Conservation (phyloP, 192 early-diverging fungal genomes). For the Diversispora epigaea region DNA sequence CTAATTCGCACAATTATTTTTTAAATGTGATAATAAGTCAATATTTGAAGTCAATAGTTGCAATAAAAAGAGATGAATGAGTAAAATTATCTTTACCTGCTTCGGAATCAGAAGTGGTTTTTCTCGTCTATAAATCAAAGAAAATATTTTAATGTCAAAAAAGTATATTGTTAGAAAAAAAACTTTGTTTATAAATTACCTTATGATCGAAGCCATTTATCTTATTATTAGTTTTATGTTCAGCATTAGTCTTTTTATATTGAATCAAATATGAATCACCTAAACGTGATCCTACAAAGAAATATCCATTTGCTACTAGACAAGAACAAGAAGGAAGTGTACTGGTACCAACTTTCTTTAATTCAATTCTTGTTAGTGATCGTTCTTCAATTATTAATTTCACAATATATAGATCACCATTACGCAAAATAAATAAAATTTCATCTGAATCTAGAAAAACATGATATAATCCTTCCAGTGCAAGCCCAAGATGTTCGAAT, state of each 20-base stretch:
- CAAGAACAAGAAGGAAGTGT: slow-evolving; percentile 57
- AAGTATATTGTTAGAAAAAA: not conserved
- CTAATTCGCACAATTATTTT: no score
- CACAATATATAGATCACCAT: slow-evolving; percentile 72
- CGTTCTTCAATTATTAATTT: slow-evolving; percentile 74
- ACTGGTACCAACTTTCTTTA: slow-evolving; percentile 49
- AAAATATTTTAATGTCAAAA: not conserved
- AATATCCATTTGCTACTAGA: slow-evolving; percentile 49
- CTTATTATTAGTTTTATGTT: not conserved
- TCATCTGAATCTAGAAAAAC: slow-evolving; percentile 70
- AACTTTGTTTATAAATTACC: not conserved
- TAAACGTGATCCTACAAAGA: slow-evolving; percentile 71
- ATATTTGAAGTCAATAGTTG: no score
- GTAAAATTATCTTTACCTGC: slow-evolving; percentile 8
- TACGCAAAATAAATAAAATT: slow-evolving; percentile 67
- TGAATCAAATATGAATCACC: slow-evolving; percentile 72
- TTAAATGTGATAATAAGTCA: no score
- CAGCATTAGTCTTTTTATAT: slow-evolving; percentile 42
- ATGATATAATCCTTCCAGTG: slow-evolving; percentile 66
- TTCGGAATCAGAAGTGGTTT: not conserved
- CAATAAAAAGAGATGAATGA: no score
- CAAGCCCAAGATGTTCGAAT: slow-evolving; percentile 61
- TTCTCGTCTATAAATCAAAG: not conserved
- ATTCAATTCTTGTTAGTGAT: slow-evolving; percentile 73
- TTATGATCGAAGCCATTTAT: not conserved